Evolutionary conservation across 345 rosid genomes (phyloP).

Genomic region (Anacardium occidentale): DNA sequence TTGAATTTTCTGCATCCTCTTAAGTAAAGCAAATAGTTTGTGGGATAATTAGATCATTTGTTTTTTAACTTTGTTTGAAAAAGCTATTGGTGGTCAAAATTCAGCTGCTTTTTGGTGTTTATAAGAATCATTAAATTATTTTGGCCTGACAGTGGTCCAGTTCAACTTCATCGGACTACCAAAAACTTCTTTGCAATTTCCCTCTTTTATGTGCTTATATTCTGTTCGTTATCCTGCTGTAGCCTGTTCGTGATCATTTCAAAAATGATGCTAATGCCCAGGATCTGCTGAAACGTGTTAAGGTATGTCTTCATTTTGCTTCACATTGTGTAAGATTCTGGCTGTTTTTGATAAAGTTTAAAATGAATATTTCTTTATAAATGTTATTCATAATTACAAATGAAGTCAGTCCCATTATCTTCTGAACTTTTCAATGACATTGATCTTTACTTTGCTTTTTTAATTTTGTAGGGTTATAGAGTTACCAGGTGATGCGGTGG

Average conservation of each 20-base stretch:
- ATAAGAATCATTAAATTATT: no score
- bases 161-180: background rate
- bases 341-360: background rate
- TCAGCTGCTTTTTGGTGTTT: background rate
- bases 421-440: background rate
- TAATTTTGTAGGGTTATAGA: conserved; percentile 50
- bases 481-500: conserved; percentile 42
- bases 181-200: background rate
- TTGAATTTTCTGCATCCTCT: no score
- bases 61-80: no score
- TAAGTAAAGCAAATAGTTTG: no score
- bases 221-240: conserved; percentile 11
- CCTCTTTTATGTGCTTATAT: background rate
- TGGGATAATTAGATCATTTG: no score
- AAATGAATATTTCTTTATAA: no score
- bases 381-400: no score
- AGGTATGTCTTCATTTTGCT: conserved; percentile 45
- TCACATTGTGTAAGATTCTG: background rate
- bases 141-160: background rate
- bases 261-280: conserved; percentile 51
- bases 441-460: background rate
- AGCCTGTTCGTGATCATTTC: conserved; percentile 91
- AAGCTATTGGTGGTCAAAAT: background rate
- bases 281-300: conserved; percentile 67
- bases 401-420: background rate